Base-by-base conservation (phyloP, 345 rosid genomes). In the Camelina neglecta region DNA sequence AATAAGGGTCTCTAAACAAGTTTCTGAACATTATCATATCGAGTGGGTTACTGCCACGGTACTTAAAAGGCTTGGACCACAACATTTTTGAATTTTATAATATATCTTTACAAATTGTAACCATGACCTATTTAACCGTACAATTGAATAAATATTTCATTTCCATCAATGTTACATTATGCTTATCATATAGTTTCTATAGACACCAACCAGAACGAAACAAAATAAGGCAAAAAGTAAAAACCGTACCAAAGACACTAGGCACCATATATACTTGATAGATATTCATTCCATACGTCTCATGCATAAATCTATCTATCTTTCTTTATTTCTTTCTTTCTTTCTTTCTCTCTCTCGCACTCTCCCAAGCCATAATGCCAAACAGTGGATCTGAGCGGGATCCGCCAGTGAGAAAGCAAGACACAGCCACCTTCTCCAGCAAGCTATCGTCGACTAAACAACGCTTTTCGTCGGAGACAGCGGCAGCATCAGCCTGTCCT, bases 381-480 rank as follows among this genome's bases (percentile, higher is more conserved):
- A 69, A 55, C 65, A 7, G n/a, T 18, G 70, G 58, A 54, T 68
- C 79, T 51, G 74, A 60, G 38, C 68, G 47, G 24, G 56, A 11
- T 6, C 55, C 62, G 8, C 21, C 74, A 51, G 56, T 51, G 39
- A 42, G 11, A 44, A 75, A 61, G 63, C 74, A 67, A 49, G 73
- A 59, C 79, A 21, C 56, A 0, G 24, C 65, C 41, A 54, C n/a
- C 49, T 69, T 53, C 42, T 69, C 69, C 63, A n/a, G 15, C 33
- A 76, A 61, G 75, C 63, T 76, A 35, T 65, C 71, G 39, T 76
- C 80, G 44, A 63, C 75, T 23, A 76, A 76, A 47, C 75, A 69
- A 23, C 49, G 75, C 5, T 70, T 69, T n/a, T 29, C 75, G 16
- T 69, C 80, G 21, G 35, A 39, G 47, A 49, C 57, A n/a, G 16